A percentile compares a stretch with the other conserved stretches of the same genome.
Conservation (phyloP, 2,329 filamentous ascomycete genomes). For the Alternaria solani region DNA sequence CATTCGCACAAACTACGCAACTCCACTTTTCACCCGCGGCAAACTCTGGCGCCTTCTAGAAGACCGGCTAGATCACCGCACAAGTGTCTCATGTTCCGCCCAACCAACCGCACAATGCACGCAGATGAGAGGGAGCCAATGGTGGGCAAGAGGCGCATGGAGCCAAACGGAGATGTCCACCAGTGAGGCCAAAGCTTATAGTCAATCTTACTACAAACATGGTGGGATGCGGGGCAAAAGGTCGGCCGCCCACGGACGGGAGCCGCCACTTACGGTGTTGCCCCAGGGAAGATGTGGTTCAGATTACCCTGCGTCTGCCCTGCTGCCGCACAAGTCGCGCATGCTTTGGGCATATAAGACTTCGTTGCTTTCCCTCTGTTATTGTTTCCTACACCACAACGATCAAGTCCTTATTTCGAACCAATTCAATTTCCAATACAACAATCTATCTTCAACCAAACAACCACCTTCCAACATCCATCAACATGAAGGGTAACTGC, state of each 20-base stretch:
- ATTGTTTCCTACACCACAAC: not conserved
- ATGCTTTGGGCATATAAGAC: slow-evolving; percentile 24
- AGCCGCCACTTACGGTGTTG: not conserved
- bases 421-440: not conserved
- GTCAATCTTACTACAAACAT: not conserved
- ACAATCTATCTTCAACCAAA: not conserved
- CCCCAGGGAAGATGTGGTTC: not conserved
- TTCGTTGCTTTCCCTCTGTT: not conserved
- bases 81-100: slow-evolving; percentile 13
- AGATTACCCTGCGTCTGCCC: not conserved
- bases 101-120: slow-evolving; percentile 8
- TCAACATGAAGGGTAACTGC: slow-evolving; percentile 34
- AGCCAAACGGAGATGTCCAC: not conserved
- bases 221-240: slow-evolving; percentile 6
- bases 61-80: slow-evolving; percentile 17
- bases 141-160: not conserved
- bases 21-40: slow-evolving; percentile 9
- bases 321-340: slow-evolving; percentile 32
- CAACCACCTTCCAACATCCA: slow-evolving; percentile 6
- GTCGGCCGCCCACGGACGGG: not conserved
- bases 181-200: slow-evolving; percentile 5
- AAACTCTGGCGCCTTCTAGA: not conserved
- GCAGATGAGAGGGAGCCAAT: not conserved
- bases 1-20: slow-evolving; percentile 20
- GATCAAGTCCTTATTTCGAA: not conserved